Conservation (phyloP, 352 stramenopile species). For the Phytophthora aleatoria region DNA sequence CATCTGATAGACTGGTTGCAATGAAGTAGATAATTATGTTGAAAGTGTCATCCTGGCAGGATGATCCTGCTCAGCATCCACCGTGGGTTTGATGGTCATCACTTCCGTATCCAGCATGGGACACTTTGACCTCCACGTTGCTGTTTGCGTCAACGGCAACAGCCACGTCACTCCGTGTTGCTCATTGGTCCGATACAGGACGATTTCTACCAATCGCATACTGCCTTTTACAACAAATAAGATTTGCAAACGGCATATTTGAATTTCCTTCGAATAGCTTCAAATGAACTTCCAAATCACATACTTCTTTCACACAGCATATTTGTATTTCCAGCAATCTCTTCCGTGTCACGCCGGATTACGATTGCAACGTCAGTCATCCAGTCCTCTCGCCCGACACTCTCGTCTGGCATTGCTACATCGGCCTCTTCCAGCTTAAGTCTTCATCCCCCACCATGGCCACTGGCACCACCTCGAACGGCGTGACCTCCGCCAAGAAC, state of each 20-base stretch:
- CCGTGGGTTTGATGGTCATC: slow-evolving; percentile 6
- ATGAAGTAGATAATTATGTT: not conserved
- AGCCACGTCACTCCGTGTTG: slow-evolving; percentile 21
- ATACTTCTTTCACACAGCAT: not conserved
- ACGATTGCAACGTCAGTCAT: slow-evolving; percentile 16
- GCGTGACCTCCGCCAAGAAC: slow-evolving; percentile 15
- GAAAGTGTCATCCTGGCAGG: not conserved
- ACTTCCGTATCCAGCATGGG: slow-evolving; percentile 4
- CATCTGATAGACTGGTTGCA: slow-evolving; percentile 8
- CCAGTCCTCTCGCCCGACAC: slow-evolving; percentile 6
- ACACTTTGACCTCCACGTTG: slow-evolving; percentile 15
- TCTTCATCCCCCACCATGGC: slow-evolving; percentile 13
- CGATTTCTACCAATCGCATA: not conserved
- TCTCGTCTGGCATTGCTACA: slow-evolving; percentile 23
- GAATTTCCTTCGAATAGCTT: too few species aligned
- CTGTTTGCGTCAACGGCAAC: slow-evolving; percentile 31
- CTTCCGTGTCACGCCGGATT: slow-evolving; percentile 14
- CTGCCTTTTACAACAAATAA: not conserved
- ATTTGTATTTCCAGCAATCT: slow-evolving; percentile 5
- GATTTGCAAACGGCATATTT: not conserved
- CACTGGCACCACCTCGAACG: slow-evolving; percentile 21
- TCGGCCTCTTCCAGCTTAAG: slow-evolving; percentile 15
- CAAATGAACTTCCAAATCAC: not conserved
- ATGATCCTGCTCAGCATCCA: too few species aligned
- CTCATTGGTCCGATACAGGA: slow-evolving; percentile 9